Conservation (phyloP, 495 filamentous ascomycete species). For the Trichoderma erinaceum region DNA sequence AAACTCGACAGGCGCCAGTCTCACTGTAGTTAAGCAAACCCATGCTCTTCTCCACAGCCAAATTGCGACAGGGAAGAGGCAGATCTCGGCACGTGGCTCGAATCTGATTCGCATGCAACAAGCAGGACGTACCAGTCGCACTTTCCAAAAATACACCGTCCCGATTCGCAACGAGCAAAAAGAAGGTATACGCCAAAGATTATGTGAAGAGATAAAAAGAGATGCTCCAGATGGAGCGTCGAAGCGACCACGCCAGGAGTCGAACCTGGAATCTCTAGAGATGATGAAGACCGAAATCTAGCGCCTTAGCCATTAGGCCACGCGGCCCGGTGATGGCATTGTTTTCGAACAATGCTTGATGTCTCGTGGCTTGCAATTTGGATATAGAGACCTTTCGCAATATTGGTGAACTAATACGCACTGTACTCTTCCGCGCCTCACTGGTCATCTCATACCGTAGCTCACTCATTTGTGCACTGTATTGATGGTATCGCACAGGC, state of each 20-base stretch:
- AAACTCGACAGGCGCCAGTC: too few relatives aligned
- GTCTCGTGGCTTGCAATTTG: background rate
- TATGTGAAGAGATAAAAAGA: background rate
- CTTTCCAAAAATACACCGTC: too few relatives aligned
- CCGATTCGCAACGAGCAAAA: background rate
- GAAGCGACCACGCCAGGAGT: slow-evolving; percentile 11
- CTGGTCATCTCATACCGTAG: background rate
- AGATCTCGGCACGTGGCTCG: slow-evolving; percentile 4
- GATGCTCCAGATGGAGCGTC: background rate
- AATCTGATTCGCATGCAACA: background rate
- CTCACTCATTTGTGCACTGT: background rate
- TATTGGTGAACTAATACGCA: background rate
- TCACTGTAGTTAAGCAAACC: background rate
- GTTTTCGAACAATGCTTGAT: background rate
- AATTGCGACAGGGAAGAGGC: background rate
- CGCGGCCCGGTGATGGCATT: background rate
- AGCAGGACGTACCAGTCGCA: too few relatives aligned
- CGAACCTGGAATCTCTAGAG: slow-evolving; percentile 14
- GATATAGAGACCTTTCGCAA: background rate
- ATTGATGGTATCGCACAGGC: background rate
- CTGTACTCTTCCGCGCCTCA: background rate
- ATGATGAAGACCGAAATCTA: slow-evolving; percentile 5
- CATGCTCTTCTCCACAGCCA: background rate
- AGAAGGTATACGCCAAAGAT: background rate
- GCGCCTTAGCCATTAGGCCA: slow-evolving; percentile 14